A percentile compares a stretch with the other conserved stretches of the same genome.
phyloP scores from a whole-genome alignment of 257 asterid genomes.

The Solanum appendiculatum region DNA sequence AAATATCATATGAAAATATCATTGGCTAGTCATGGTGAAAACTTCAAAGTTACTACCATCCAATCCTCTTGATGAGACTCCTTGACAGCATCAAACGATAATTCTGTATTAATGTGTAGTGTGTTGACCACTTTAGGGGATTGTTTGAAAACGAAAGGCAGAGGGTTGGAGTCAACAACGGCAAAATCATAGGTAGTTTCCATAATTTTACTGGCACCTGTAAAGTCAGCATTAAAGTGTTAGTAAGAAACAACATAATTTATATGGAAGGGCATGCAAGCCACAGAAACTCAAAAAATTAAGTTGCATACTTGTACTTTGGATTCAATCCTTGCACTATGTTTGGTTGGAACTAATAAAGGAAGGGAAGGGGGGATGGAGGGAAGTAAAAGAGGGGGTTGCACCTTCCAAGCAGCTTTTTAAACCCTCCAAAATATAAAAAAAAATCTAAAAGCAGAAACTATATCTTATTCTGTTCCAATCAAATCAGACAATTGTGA shows the following conservation, averaged over 20 bases:
- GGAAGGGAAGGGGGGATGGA: not conserved
- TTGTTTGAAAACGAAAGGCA: slow-evolving; percentile 74
- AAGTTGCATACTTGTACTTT: not conserved
- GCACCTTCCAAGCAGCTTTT: not conserved
- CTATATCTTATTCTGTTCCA: not conserved
- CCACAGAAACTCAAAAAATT: not conserved
- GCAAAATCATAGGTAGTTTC: slow-evolving; percentile 75
- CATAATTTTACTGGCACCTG: slow-evolving; percentile 56
- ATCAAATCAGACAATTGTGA: not conserved
- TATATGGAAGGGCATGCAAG: not conserved
- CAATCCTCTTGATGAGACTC: slow-evolving; percentile 50
- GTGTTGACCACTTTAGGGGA: slow-evolving; percentile 71
- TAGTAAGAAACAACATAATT: not conserved
- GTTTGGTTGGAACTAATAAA: not conserved
- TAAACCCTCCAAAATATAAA: not conserved
- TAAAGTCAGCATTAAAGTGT: not conserved
- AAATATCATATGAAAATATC: not conserved
- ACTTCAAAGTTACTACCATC: slow-evolving; percentile 47
- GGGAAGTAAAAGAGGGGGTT: not conserved
- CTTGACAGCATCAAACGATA: slow-evolving; percentile 36
- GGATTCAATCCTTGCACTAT: not conserved
- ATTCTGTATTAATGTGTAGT: slow-evolving; percentile 38
- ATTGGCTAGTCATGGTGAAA: not conserved
- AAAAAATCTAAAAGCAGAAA: not conserved
- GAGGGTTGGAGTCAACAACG: slow-evolving; percentile 79